Base-by-base conservation (phyloP, 2,329 filamentous ascomycete genomes). In the Thyridium curvatum region DNA sequence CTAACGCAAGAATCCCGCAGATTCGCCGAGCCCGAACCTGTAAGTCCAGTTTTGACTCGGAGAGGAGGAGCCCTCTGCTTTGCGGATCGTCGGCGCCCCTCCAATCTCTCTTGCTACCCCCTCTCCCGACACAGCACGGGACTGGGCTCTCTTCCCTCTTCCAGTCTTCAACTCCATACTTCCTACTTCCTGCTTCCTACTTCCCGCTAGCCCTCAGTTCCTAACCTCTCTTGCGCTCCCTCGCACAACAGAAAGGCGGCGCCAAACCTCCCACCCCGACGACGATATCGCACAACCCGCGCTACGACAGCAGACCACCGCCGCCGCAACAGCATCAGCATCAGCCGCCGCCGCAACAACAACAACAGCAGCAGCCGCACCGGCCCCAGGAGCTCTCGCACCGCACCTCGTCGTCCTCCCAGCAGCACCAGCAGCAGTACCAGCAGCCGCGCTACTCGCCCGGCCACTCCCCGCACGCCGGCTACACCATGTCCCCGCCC, bases 1-100 rank as follows among this genome's bases (percentile, higher is more conserved):
- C 47, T 38, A 12, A 15, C n/a, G n/a, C n/a, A n/a, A n/a, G n/a
- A 30, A 38, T 34, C 21, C 18, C 12, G 38, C 49, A 74, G 70
- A 49, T 74, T 74, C 50, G 69, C 70, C 47, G 69, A 74, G 51
- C 70, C 71, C 35, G 70, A 74, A 53, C 58, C 53, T 50, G 61
- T 62, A 55, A 48, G 63, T 56, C 34, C 32, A 7, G 29, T 41
- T 44, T 37, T 21, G 21, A 6, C 21, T 6, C 21, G n/a, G n/a
- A n/a, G n/a, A 26, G 21, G 21, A 26, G 21, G 6, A 26, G 6
- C 21, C 21, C 21, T 26, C n/a, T n/a, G n/a, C n/a, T 26, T 26
- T 6, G 10, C 21, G 21, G 21, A 26, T 26, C 21, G 21, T 10
- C 21, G 21, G 21, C n/a, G 21, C 21, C 21, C 21, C 21, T 26